Percentiles rank a stretch among this genome's conserved stretches.
These are phyloP conservation scores for Boletus subluridellus DNA, from an alignment of 1,284 basidiomycete genomes.

Conservation along the genomic window DNA sequence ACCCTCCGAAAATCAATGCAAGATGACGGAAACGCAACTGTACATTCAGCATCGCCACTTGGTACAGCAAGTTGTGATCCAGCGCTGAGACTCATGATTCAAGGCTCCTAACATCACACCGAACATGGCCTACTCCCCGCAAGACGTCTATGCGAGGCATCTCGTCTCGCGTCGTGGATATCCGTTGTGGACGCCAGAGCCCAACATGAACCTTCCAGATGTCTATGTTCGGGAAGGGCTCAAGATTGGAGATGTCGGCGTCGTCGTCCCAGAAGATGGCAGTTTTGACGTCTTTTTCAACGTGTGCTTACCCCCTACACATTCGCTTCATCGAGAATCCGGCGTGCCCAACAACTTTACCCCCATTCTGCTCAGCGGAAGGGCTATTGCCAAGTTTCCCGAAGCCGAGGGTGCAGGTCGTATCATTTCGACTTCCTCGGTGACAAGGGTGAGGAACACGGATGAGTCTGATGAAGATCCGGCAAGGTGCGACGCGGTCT, in stretches of 20 bases:
- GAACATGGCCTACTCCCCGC: no score
- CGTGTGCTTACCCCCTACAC: constrained; percentile 14
- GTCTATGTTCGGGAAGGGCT: constrained; percentile 20
- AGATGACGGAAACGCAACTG: no score
- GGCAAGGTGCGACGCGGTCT: constrained; percentile 5
- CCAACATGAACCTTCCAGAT: constrained; percentile 19
- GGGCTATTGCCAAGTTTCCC: constrained; percentile 10
- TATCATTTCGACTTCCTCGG: background rate
- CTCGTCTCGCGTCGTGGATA: constrained; percentile 26
- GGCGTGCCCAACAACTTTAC: constrained; percentile 15
- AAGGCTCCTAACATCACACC: background rate
- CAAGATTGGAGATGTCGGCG: background rate
- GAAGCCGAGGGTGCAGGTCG: constrained; percentile 13
- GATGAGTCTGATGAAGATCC: background rate
- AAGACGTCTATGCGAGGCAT: constrained; percentile 10
- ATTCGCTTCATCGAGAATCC: constrained; percentile 10
- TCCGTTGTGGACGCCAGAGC: constrained; percentile 30
- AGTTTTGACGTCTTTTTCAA: constrained; percentile 32
- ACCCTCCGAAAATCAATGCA: no score
- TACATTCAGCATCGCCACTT: background rate
- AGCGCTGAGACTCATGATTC: background rate
- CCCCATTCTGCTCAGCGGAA: constrained; percentile 1
- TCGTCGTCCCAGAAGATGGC: constrained; percentile 11
- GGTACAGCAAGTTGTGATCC: background rate
- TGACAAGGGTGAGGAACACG: background rate